Evolutionary conservation across 2,329 filamentous ascomycete species (phyloP), one percentile per base, ranked within the genome.

Genomic region (Furcasterigmium sp.): DNA sequence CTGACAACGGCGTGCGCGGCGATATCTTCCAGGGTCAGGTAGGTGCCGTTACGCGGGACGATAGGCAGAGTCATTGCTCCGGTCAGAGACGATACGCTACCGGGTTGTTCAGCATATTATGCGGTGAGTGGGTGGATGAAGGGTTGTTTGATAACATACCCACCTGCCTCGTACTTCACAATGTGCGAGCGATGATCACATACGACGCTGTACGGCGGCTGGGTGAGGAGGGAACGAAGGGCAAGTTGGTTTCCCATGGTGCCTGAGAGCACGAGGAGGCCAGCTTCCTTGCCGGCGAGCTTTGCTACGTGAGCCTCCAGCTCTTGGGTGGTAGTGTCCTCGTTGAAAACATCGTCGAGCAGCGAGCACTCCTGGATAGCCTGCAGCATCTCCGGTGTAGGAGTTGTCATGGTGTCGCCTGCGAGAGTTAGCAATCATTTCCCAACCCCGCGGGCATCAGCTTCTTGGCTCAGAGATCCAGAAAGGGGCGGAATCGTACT

Each of bases 181-280:
- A 96, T 86, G 59, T 96, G 91, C 5, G 82, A 78, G 26, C 88
- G 78, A 50, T 82, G 72, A 59, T 96, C 91, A 53, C 85, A 88
- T 8, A 96, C 68, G 5, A 96, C 78, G 8, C 78, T 78, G 60
- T 95, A 82, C 0, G 91, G 91, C 13, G 91, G 90, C 47, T 87
- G 84, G 1, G 72, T 76, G 13, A 96, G 74, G 46, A 93, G 85
- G 2, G 86, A 76, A 30, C 91, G 81, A 34, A 95, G 74, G 1
- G 85, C 84, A 15, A 96, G 72, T 61, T 95, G 90, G 65, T 96
- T 96, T 32, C 89, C 90, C 90, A 95, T 95, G 5, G 91, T 95
- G 4, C 91, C 91, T 0, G 87, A 93, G 46, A 94, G 73, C 43
- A 95, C 87, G 42, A 95, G 82, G 5, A 96, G 72, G 0, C 79